Conservation (phyloP, 176 grass and related monocot genomes). For the Oryza meridionalis region DNA sequence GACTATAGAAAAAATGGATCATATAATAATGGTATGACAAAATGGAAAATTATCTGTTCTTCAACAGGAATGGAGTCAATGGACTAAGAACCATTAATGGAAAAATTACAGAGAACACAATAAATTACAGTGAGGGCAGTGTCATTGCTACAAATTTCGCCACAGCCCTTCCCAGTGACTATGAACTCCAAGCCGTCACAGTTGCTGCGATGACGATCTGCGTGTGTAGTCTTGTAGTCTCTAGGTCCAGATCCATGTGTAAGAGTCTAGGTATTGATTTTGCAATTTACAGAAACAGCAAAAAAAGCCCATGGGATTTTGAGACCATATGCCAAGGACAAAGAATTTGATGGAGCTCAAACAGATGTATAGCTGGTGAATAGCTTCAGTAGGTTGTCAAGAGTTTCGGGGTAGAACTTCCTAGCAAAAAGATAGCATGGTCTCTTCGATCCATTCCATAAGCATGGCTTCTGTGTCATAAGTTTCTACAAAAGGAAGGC, state of each 20-base stretch:
- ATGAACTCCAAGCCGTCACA: slow-evolving; percentile 38
- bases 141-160: slow-evolving; percentile 44
- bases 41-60: slow-evolving; percentile 51
- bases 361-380: slow-evolving; percentile 83
- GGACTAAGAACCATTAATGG: neutral
- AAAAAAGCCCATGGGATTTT: neutral
- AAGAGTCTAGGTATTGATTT: slow-evolving; percentile 50
- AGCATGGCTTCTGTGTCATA: slow-evolving; percentile 61
- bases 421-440: slow-evolving; percentile 96
- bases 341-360: slow-evolving; percentile 61
- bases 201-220: slow-evolving; percentile 40
- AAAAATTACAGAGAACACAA: slow-evolving; percentile 51
- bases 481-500: slow-evolving; percentile 61
- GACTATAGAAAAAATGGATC: slow-evolving; percentile 60
- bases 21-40: slow-evolving; percentile 35
- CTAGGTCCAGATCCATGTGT: slow-evolving; percentile 43
- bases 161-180: slow-evolving; percentile 35
- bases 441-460: slow-evolving; percentile 95
- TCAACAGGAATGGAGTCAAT: slow-evolving; percentile 15
- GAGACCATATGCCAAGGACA: slow-evolving; percentile 32
- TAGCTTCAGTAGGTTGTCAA: slow-evolving; percentile 76
- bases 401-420: slow-evolving; percentile 85
- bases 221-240: slow-evolving; percentile 3
- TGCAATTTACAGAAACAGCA: slow-evolving; percentile 62
- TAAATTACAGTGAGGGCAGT: slow-evolving; percentile 56